These are phyloP conservation scores for Nectriaceae sp. DNA, from an alignment of 2,329 filamentous ascomycete genomes.

Conservation along the genomic window DNA sequence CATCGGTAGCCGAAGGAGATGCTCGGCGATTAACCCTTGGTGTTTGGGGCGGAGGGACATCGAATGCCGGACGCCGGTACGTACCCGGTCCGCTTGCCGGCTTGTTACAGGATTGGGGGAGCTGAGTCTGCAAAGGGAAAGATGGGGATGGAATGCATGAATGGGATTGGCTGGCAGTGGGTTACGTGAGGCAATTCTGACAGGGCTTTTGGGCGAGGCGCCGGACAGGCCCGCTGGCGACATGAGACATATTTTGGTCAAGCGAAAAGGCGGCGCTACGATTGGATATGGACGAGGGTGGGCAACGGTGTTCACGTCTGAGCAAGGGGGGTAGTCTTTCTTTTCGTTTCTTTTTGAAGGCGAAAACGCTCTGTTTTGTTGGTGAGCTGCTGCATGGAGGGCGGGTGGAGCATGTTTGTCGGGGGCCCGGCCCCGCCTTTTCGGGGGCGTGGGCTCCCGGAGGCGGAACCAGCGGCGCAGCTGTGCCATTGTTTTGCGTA, in stretches of 20 bases:
- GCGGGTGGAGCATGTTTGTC: too few relatives aligned
- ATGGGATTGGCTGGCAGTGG: neutral
- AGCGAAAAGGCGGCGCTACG: slow-evolving; percentile 9
- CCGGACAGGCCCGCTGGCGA: slow-evolving; percentile 14
- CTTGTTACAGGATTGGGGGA: neutral
- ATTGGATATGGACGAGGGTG: slow-evolving; percentile 17
- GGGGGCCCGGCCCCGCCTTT: too few relatives aligned
- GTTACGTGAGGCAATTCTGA: slow-evolving; percentile 7
- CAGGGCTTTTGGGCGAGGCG: too few relatives aligned
- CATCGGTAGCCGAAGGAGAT: slow-evolving; percentile 27
- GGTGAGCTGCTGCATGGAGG: too few relatives aligned
- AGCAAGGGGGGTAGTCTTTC: slow-evolving; percentile 10
- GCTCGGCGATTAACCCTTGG: slow-evolving; percentile 22
- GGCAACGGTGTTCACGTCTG: slow-evolving; percentile 8
- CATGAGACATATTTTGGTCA: slow-evolving; percentile 27
- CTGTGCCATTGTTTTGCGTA: too few relatives aligned
- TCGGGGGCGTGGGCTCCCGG: too few relatives aligned
- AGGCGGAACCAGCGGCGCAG: too few relatives aligned
- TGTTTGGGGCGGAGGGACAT: slow-evolving; percentile 7
- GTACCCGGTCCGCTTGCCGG: neutral
- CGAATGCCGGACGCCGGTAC: slow-evolving; percentile 5
- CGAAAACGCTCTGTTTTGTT: too few relatives aligned
- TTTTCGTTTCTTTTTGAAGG: neutral
- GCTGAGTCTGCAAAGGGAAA: neutral
- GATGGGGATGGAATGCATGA: neutral